Evolutionary conservation across 495 filamentous ascomycete genomes (phyloP).

Genomic region (Daldinia caldariorum): DNA sequence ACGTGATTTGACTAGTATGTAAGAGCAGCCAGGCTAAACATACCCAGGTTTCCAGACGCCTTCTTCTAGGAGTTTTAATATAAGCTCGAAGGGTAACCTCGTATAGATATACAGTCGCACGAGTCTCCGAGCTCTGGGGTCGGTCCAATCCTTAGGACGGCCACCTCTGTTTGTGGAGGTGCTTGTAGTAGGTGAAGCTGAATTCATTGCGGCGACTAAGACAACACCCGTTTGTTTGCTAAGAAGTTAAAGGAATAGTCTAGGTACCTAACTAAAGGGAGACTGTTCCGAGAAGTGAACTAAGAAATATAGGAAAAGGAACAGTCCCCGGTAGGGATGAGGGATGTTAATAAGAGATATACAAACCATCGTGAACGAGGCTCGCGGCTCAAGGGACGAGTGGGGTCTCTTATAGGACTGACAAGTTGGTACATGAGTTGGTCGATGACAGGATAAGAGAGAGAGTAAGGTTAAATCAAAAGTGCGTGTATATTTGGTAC

Average conservation of each 20-base stretch:
- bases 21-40: constrained; percentile 13
- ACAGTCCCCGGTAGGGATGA: constrained; percentile 17
- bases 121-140: constrained; percentile 55
- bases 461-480: constrained; percentile 1
- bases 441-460: not conserved
- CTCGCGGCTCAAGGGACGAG: constrained; percentile 35
- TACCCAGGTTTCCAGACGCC: constrained; percentile 57
- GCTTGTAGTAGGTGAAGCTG: constrained; percentile 46
- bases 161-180: constrained; percentile 51
- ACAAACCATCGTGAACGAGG: constrained; percentile 24
- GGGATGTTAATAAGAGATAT: constrained; percentile 19
- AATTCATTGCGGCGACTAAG: constrained; percentile 39
- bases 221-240: not conserved
- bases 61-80: constrained; percentile 56
- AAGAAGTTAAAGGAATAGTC: not conserved
- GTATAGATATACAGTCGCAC: constrained; percentile 58
- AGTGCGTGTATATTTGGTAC: constrained; percentile 3
- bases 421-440: constrained; percentile 11
- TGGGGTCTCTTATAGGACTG: constrained; percentile 34
- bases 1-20: constrained; percentile 13
- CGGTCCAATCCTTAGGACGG: constrained; percentile 58
- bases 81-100: constrained; percentile 54
- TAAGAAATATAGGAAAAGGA: constrained; percentile 22
- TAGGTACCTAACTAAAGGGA: not conserved
- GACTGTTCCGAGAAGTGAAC: not conserved